These are phyloP conservation scores for Mortierella antarctica DNA, from an alignment of 192 early-diverging fungal genomes.

Conservation along the genomic window DNA sequence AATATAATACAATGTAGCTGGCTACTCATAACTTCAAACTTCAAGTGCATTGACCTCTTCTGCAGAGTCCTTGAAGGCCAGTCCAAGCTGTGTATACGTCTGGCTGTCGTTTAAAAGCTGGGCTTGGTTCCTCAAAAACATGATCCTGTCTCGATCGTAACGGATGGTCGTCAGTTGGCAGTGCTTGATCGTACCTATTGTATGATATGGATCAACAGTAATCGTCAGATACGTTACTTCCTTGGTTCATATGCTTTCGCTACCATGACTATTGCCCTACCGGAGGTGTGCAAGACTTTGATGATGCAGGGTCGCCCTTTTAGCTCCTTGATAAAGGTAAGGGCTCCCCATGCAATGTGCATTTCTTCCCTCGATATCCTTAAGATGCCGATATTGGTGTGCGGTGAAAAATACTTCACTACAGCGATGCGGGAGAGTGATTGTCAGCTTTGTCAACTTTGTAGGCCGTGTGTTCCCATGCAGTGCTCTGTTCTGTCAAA, in stretches of 20 bases:
- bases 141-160: constrained; percentile 56
- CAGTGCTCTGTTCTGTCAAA: background rate
- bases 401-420: constrained; percentile 64
- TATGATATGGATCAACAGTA: background rate
- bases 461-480: background rate
- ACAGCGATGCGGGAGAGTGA: background rate
- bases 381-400: constrained; percentile 58
- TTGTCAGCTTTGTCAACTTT: background rate
- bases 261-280: constrained; percentile 17
- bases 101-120: constrained; percentile 38
- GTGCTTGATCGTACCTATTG: constrained; percentile 54
- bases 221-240: background rate
- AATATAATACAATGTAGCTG: background rate
- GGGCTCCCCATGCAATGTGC: constrained; percentile 56
- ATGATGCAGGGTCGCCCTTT: constrained; percentile 52
- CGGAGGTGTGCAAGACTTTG: constrained; percentile 56
- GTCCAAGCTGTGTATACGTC: constrained; percentile 33
- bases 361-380: constrained; percentile 58
- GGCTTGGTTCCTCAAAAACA: constrained; percentile 44
- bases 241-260: background rate
- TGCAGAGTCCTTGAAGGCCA: constrained; percentile 35
- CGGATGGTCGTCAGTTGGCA: constrained; percentile 53
- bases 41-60: constrained; percentile 40
- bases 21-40: constrained; percentile 1
- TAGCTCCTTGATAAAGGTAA: constrained; percentile 59